A percentile compares a stretch with the other conserved stretches of the same genome.
Evolutionary conservation across 2,329 filamentous ascomycete species (phyloP).

Genomic region (Epicoccum sorghinum): DNA sequence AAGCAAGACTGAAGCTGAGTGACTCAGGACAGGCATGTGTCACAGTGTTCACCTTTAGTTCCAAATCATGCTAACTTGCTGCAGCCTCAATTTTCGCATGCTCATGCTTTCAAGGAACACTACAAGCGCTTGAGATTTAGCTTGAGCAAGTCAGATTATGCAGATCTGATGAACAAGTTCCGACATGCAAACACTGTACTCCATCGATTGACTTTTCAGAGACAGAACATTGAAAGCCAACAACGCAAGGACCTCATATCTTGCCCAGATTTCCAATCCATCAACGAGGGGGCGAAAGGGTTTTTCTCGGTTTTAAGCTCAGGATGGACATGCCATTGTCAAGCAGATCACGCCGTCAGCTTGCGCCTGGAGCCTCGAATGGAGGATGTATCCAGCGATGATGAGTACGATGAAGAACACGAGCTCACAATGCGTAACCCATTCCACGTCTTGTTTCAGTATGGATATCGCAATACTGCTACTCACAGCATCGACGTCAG

Average conservation of each 20-base stretch:
- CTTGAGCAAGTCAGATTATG: constrained; percentile 34
- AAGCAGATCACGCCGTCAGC: constrained; percentile 29
- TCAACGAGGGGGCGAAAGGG: background rate
- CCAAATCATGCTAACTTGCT: constrained; percentile 15
- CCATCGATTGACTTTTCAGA: constrained; percentile 1
- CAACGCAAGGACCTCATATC: background rate
- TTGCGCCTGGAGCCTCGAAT: constrained; percentile 33
- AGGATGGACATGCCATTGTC: constrained; percentile 34
- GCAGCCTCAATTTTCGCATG: constrained; percentile 30
- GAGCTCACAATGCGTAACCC: constrained; percentile 3
- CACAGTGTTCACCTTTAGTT: background rate
- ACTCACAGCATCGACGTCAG: background rate
- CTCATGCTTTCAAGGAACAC: constrained; percentile 33
- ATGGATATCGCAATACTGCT: background rate
- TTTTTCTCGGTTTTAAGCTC: constrained; percentile 17
- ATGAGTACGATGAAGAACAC: background rate
- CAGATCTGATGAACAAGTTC: constrained; percentile 30
- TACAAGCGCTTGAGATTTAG: constrained; percentile 40
- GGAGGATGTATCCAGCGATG: constrained; percentile 9
- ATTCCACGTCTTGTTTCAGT: constrained; percentile 6
- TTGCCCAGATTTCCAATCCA: background rate
- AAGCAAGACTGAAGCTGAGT: background rate
- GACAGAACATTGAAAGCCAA: constrained; percentile 1
- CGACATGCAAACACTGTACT: background rate
- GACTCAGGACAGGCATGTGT: background rate